phyloP scores from a whole-genome alignment of 1,284 basidiomycete genomes.

The Sporisorium sorghi region DNA sequence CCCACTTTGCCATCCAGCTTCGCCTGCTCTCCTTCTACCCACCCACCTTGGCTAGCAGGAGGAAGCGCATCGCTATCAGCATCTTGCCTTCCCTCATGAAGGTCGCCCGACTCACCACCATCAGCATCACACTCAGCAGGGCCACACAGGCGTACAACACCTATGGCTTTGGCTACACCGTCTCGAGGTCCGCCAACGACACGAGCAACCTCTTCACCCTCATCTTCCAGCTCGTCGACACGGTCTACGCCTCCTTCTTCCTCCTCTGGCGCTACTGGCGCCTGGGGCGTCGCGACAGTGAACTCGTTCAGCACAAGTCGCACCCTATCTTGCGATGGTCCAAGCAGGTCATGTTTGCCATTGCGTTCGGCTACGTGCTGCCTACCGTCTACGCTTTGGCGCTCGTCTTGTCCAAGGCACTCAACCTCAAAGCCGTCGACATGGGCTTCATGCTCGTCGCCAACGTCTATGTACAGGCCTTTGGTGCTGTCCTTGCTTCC shows the following conservation, averaged over 20 bases:
- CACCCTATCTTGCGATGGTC: slow-evolving; percentile 14
- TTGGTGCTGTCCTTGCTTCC: slow-evolving; percentile 50
- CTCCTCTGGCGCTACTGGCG: slow-evolving; percentile 51
- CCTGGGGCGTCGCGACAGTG: slow-evolving; percentile 43
- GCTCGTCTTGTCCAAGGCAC: slow-evolving; percentile 34
- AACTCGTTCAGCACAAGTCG: slow-evolving; percentile 40
- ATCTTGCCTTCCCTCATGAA: slow-evolving; percentile 45
- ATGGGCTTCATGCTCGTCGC: slow-evolving; percentile 57
- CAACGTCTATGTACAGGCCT: slow-evolving; percentile 54
- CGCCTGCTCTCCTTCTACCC: slow-evolving; percentile 54
- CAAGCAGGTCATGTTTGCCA: slow-evolving; percentile 46
- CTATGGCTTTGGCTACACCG: slow-evolving; percentile 24
- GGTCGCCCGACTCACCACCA: slow-evolving; percentile 41
- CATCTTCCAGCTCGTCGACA: slow-evolving; percentile 50
- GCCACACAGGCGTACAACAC: slow-evolving; percentile 11
- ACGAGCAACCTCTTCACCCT: slow-evolving; percentile 39
- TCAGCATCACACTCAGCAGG: slow-evolving; percentile 35
- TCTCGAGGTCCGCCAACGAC: slow-evolving; percentile 34
- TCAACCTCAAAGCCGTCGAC: slow-evolving; percentile 24
- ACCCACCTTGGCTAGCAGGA: slow-evolving; percentile 33
- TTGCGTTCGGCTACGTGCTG: slow-evolving; percentile 47
- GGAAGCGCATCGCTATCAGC: slow-evolving; percentile 43
- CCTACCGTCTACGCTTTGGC: slow-evolving; percentile 48
- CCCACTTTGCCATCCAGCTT: slow-evolving; percentile 50
- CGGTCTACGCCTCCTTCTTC: slow-evolving; percentile 40